Evolutionary conservation across 1,284 basidiomycete species (phyloP), one percentile per base, ranked within the genome.

Genomic region (Mixia osmundae): DNA sequence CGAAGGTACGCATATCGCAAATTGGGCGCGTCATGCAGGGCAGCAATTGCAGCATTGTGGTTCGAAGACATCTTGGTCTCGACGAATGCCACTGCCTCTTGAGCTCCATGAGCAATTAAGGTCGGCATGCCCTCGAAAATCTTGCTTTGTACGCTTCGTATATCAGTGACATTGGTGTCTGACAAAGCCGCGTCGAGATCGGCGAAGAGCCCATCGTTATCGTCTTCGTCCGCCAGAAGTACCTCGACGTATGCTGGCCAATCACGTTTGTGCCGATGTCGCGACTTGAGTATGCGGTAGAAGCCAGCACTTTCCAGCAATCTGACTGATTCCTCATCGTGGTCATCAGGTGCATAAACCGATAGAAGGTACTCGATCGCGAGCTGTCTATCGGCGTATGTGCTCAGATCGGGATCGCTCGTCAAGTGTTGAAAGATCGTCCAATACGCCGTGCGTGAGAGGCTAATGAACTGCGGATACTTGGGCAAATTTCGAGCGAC

Each of bases 301-400:
- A 97, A 99, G 0, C 76, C 71, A 1, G 89, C 87, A 12, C 62
- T 49, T 51, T 79, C 71, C 50, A 97, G 87, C n/a, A n/a, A n/a
- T n/a, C n/a, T n/a, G n/a, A n/a, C n/a, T n/a, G n/a, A n/a, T n/a
- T n/a, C n/a, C n/a, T n/a, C n/a, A n/a, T n/a, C n/a, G n/a, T n/a
- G n/a, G n/a, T n/a, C n/a, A n/a, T n/a, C n/a, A 0, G 85, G 83
- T 25, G 71, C 80, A 54, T 94, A 91, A 0, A 69, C 69, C 0
- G 89, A 95, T 4, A 97, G 64, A n/a, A 99, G 67, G 54, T 75
- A 94, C 57, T 99, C 91, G 3, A 75, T 72, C 0, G 89, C 91
- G 3, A 97, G 67, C 52, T 99, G 85, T 9, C 91, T 71, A 55
- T 97, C 91, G 52, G 91, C 83, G 21, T 73, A 66, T 0, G 80